Conservation (phyloP, 148 eudicot genomes). For the Rhododendron simsii region DNA sequence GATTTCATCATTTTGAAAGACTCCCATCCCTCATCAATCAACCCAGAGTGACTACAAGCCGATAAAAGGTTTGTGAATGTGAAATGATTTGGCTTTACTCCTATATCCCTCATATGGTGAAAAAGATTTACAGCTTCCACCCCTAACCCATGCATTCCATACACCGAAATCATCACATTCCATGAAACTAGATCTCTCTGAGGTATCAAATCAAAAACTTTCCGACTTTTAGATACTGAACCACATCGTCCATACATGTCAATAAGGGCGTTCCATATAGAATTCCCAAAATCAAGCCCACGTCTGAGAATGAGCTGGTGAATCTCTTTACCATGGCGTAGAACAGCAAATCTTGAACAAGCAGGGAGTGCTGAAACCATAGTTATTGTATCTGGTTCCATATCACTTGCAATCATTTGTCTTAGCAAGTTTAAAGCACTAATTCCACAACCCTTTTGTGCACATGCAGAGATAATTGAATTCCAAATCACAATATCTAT, state of each 20-base stretch:
- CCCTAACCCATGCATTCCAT: conserved; percentile 18
- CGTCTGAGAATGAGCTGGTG: conserved; percentile 15
- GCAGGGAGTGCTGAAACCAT: conserved; percentile 17
- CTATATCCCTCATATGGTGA: neutral
- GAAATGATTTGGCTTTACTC: conserved; percentile 16
- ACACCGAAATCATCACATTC: conserved; percentile 18
- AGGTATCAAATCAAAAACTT: neutral
- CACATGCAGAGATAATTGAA: conserved; percentile 14
- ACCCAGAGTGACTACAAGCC: conserved; percentile 22
- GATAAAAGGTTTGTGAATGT: conserved; percentile 19
- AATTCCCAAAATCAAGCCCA: conserved; percentile 7
- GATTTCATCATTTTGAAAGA: conserved; percentile 6
- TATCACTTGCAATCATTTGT: conserved; percentile 2
- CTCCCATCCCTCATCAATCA: conserved; percentile 10
- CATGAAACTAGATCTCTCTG: conserved; percentile 14
- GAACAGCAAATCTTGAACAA: conserved; percentile 19
- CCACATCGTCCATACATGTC: conserved; percentile 22
- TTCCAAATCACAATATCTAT: conserved; percentile 17
- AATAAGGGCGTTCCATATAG: conserved; percentile 14
- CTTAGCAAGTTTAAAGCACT: conserved; percentile 14
- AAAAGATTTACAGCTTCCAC: conserved; percentile 11
- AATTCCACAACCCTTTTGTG: conserved; percentile 14
- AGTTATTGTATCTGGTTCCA: conserved; percentile 12
- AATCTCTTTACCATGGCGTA: conserved; percentile 18
- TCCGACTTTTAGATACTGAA: conserved; percentile 8